phyloP scores from a whole-genome alignment of 331 rosid species.

The Erythrophleum ivorense region DNA sequence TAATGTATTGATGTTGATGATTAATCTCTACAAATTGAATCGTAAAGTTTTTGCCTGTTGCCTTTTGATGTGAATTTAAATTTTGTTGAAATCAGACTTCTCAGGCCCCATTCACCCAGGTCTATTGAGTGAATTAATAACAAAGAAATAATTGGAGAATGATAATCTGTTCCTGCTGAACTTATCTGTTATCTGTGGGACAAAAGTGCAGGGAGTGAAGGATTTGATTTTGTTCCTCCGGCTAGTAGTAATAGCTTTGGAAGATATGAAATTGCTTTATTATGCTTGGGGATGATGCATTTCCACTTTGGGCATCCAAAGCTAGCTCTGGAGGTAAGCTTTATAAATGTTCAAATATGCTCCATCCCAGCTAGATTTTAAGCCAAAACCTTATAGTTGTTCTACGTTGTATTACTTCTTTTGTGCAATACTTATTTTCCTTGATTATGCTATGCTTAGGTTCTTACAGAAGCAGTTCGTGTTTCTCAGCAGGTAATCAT shows the following conservation, averaged over 20 bases:
- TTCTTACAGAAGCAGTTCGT: slow-evolving; percentile 93
- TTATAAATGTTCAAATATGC: slow-evolving; percentile 32
- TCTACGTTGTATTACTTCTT: slow-evolving; percentile 11
- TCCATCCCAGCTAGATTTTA: slow-evolving; percentile 24
- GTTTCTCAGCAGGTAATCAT: slow-evolving; percentile 87
- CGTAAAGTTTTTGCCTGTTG: slow-evolving; percentile 11
- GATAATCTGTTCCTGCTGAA: slow-evolving; percentile 37
- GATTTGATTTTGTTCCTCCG: slow-evolving; percentile 82
- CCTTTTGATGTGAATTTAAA: slow-evolving; percentile 25
- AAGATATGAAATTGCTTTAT: slow-evolving; percentile 85
- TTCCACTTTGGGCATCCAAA: slow-evolving; percentile 96
- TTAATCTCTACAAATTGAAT: slow-evolving; percentile 17
- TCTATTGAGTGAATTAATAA: slow-evolving; percentile 26
- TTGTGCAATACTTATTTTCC: slow-evolving; percentile 35
- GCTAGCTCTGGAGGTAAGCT: slow-evolving; percentile 86
- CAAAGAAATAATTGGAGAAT: neutral
- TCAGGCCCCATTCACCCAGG: slow-evolving; percentile 7
- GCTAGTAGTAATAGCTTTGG: slow-evolving; percentile 70
- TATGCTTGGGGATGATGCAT: slow-evolving; percentile 96
- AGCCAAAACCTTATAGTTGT: slow-evolving; percentile 23
- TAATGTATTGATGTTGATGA: slow-evolving; percentile 6
- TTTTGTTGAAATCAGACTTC: slow-evolving; percentile 4
- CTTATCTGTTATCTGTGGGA: slow-evolving; percentile 54
- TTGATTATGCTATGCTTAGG: slow-evolving; percentile 60
- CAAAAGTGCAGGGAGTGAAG: slow-evolving; percentile 99